These are phyloP conservation scores for Neurospora sp. DNA, from an alignment of 495 filamentous ascomycete species.

Conservation along the genomic window DNA sequence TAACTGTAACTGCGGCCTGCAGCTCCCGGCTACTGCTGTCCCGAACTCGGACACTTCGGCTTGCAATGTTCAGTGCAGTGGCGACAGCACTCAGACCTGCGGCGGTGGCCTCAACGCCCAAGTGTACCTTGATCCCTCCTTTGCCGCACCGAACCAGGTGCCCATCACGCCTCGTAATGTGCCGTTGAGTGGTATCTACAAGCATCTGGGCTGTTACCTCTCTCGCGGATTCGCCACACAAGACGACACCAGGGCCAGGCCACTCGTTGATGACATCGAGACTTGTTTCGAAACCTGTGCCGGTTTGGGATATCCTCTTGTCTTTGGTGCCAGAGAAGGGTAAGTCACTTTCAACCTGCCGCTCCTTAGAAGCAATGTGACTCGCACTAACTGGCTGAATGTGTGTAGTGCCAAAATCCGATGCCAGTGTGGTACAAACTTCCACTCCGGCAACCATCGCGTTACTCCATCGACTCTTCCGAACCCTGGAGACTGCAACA, in stretches of 20 bases:
- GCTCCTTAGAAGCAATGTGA: neutral
- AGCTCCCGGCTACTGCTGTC: conserved; percentile 3
- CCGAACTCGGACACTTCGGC: neutral
- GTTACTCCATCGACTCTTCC: neutral
- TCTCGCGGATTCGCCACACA: neutral
- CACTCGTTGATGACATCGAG: neutral
- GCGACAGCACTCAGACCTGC: conserved; percentile 8
- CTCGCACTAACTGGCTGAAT: neutral
- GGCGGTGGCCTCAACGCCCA: conserved; percentile 6
- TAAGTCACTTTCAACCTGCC: neutral
- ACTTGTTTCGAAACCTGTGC: conserved; percentile 3
- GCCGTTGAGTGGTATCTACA: neutral
- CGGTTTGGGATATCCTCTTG: conserved; percentile 8
- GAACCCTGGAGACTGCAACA: neutral
- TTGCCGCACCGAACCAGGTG: conserved; percentile 1
- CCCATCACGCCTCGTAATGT: neutral
- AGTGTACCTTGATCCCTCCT: conserved; percentile 12
- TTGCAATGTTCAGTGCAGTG: conserved; percentile 9
- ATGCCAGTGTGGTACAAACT: conserved; percentile 6
- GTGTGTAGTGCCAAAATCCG: neutral
- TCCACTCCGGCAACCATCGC: conserved; percentile 2
- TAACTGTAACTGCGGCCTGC: conserved; percentile 15
- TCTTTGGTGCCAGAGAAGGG: neutral
- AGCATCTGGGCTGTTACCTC: conserved; percentile 7
- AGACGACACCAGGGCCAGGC: neutral